These are phyloP conservation scores for Paramecium sonneborni DNA, from an alignment of 73 alveolate species.

Conservation along the genomic window DNA sequence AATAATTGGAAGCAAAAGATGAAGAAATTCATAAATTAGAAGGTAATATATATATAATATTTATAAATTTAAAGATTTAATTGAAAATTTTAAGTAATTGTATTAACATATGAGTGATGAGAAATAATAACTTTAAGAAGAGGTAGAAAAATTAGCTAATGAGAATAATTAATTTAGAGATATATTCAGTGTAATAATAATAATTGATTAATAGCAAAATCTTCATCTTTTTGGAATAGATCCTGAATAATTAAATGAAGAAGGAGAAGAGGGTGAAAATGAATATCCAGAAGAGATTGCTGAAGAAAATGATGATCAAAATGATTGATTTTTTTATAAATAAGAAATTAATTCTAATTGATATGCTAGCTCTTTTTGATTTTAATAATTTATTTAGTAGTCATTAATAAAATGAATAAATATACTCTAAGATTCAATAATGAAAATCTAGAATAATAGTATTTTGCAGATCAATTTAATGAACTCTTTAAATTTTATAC, in stretches of 20 bases:
- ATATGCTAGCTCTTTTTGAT: too few species aligned
- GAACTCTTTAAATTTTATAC: background rate
- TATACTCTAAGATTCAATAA: background rate
- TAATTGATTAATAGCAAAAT: background rate
- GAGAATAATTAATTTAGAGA: constrained; percentile 51
- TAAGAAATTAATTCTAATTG: background rate
- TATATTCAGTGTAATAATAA: background rate
- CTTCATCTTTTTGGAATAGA: constrained; percentile 39
- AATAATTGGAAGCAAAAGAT: constrained; percentile 12
- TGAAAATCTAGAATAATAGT: background rate
- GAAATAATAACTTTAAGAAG: background rate
- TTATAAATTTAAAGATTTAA: background rate
- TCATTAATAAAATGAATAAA: background rate
- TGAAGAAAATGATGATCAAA: constrained; percentile 48
- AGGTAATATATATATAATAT: background rate
- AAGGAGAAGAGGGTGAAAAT: constrained; percentile 26
- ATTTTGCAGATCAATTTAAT: constrained; percentile 1
- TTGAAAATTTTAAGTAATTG: constrained; percentile 38
- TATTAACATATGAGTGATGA: constrained; percentile 23
- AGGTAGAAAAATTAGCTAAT: constrained; percentile 19
- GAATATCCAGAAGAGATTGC: constrained; percentile 45
- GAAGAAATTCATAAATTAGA: constrained; percentile 20
- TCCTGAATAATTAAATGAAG: constrained; percentile 33
- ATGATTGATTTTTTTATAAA: background rate
- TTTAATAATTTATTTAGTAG: background rate